phyloP scores from a whole-genome alignment of 352 stramenopile genomes.

The Globisporangium sylvaticum region DNA sequence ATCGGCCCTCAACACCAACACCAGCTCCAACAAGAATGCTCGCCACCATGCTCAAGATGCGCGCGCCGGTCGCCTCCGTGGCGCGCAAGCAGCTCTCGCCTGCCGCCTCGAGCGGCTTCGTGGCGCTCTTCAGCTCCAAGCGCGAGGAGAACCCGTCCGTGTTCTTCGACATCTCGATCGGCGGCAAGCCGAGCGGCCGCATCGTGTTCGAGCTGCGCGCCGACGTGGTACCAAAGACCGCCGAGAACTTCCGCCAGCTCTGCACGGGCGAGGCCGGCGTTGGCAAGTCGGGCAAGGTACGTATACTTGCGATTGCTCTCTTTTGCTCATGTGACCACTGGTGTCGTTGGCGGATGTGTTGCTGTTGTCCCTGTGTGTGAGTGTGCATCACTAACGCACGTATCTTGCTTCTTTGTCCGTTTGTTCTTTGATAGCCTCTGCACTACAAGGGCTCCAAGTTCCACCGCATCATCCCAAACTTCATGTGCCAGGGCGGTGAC shows the following conservation, averaged over 20 bases:
- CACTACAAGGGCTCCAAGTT: slow-evolving; percentile 90
- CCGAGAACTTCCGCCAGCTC: slow-evolving; percentile 97
- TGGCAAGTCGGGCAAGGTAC: slow-evolving; percentile 62
- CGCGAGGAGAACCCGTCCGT: slow-evolving; percentile 83
- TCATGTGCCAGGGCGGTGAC: slow-evolving; percentile 97
- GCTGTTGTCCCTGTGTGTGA: not conserved
- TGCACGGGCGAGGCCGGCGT: slow-evolving; percentile 97
- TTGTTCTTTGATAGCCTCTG: slow-evolving; percentile 27
- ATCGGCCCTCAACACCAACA: not conserved
- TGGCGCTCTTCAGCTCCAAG: slow-evolving; percentile 57
- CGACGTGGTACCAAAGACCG: slow-evolving; percentile 97
- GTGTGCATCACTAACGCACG: not conserved
- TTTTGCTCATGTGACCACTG: not conserved
- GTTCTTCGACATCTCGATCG: slow-evolving; percentile 97
- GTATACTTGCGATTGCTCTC: not conserved
- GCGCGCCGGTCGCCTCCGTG: slow-evolving; percentile 15
- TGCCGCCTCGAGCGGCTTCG: not conserved
- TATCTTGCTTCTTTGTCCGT: not conserved
- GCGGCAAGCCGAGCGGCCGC: slow-evolving; percentile 76
- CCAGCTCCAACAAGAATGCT: slow-evolving; percentile 9
- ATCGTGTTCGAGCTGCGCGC: slow-evolving; percentile 91
- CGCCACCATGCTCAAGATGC: slow-evolving; percentile 28
- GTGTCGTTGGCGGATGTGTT: not conserved
- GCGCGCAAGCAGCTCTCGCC: slow-evolving; percentile 16
- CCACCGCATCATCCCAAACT: slow-evolving; percentile 92